Percentiles rank a stretch among this genome's conserved stretches.
Conservation (phyloP, 192 early-diverging fungal genomes). For the Obelidium mucronatum region DNA sequence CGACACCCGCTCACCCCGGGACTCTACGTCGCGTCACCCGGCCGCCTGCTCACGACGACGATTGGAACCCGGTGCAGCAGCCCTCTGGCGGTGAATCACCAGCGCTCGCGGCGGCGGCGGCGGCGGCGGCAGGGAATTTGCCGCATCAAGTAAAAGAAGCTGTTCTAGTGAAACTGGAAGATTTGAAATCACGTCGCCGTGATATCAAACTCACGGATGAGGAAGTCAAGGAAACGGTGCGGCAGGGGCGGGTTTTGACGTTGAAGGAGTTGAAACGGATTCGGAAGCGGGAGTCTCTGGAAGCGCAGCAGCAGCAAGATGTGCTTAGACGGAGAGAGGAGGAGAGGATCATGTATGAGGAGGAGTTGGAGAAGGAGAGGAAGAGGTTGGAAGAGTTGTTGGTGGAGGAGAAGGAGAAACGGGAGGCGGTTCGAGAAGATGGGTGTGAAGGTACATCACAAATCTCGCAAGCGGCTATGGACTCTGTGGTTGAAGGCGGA, state of each 20-base stretch:
- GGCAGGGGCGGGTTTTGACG: conserved; percentile 48
- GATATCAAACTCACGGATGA: conserved; percentile 57
- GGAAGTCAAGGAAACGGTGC: conserved; percentile 55
- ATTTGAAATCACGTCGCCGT: conserved; percentile 38
- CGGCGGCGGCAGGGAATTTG: not conserved
- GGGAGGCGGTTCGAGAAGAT: conserved; percentile 3
- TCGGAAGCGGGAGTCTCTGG: conserved; percentile 28
- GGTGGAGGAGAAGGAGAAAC: not conserved
- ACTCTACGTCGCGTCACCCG: conserved; percentile 13
- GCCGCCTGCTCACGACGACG: not conserved
- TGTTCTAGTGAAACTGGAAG: not conserved
- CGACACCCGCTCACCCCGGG: not conserved
- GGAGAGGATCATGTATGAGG: conserved; percentile 18
- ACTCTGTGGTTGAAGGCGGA: not conserved
- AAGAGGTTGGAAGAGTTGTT: conserved; percentile 14
- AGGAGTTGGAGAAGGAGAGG: conserved; percentile 23
- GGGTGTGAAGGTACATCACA: not conserved
- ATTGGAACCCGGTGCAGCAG: not conserved
- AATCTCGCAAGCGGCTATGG: not conserved
- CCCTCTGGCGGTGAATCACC: not conserved
- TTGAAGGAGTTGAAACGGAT: conserved; percentile 49
- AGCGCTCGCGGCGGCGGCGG: not conserved
- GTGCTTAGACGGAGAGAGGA: not conserved
- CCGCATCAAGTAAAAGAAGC: conserved; percentile 3
- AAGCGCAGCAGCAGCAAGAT: not conserved